Evolutionary conservation across 176 grass and related monocot species (phyloP).

Genomic region (Alopecurus myosuroides): DNA sequence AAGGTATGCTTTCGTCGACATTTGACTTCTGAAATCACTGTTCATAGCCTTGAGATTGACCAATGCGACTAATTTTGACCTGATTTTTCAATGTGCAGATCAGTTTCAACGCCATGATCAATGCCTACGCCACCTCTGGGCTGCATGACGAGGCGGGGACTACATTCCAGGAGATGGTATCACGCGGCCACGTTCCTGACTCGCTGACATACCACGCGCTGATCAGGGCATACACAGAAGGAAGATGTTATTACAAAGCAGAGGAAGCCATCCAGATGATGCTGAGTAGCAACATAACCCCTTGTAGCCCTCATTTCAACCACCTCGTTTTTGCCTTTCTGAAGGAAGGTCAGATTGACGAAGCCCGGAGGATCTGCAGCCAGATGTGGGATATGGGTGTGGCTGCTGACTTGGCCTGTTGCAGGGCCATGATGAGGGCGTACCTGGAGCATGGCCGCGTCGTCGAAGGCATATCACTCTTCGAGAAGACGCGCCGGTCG

Average conservation of each 20-base stretch:
- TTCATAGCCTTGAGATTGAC: neutral
- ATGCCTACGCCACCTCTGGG: slow-evolving; percentile 67
- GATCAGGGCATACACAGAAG: slow-evolving; percentile 53
- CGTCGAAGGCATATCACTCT: slow-evolving; percentile 58
- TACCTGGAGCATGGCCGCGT: slow-evolving; percentile 53
- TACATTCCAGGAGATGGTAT: slow-evolving; percentile 65
- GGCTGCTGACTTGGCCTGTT: slow-evolving; percentile 56
- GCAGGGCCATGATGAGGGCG: slow-evolving; percentile 75
- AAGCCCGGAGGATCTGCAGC: slow-evolving; percentile 49
- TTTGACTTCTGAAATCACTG: neutral
- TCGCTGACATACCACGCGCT: slow-evolving; percentile 55
- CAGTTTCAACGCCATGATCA: slow-evolving; percentile 83
- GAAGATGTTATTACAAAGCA: slow-evolving; percentile 42
- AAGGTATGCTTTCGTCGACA: slow-evolving; percentile 28
- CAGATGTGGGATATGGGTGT: slow-evolving; percentile 50
- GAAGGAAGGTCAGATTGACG: slow-evolving; percentile 51
- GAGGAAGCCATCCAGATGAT: slow-evolving; percentile 60
- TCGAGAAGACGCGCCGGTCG: slow-evolving; percentile 27
- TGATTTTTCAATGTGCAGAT: slow-evolving; percentile 60
- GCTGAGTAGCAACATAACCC: slow-evolving; percentile 30
- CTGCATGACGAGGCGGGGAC: slow-evolving; percentile 45
- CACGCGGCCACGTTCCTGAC: slow-evolving; percentile 44
- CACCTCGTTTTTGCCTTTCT: slow-evolving; percentile 64
- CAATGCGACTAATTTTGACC: neutral
- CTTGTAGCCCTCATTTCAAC: slow-evolving; percentile 71